Evolutionary conservation across 768 basidiomycete genomes (phyloP).

Genomic region (Trametes elegans): DNA sequence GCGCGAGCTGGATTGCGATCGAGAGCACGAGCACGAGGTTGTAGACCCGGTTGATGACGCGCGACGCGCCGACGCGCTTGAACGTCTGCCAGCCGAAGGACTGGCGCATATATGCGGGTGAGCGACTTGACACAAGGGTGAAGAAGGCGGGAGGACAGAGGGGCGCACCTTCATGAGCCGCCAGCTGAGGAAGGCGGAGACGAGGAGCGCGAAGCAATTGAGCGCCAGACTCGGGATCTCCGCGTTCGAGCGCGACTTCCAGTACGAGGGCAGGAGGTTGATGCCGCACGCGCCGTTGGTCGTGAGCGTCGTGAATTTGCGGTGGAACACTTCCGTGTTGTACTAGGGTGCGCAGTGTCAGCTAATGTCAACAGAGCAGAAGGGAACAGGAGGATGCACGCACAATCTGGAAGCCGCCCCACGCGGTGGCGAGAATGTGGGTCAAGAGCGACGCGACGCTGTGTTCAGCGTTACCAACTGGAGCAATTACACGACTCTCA

Average conservation of each 20-base stretch:
- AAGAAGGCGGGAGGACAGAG: background rate
- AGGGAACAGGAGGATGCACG: background rate
- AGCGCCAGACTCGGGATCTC: constrained; percentile 64
- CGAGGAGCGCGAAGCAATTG: constrained; percentile 56
- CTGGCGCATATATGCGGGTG: constrained; percentile 32
- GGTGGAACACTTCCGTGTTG: constrained; percentile 56
- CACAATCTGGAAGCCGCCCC: constrained; percentile 67
- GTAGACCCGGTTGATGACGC: constrained; percentile 72
- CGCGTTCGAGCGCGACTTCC: constrained; percentile 55
- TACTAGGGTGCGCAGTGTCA: background rate
- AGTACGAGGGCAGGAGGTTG: constrained; percentile 62
- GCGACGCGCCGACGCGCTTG: constrained; percentile 78
- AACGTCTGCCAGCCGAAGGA: constrained; percentile 86
- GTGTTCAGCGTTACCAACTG: too few species aligned
- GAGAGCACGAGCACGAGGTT: constrained; percentile 68
- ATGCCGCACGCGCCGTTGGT: constrained; percentile 62
- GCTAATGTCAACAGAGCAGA: background rate
- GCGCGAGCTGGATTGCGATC: constrained; percentile 68
- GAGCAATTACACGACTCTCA: too few species aligned
- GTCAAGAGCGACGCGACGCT: constrained; percentile 68
- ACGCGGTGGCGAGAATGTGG: constrained; percentile 69
- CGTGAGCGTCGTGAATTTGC: constrained; percentile 53
- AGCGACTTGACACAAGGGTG: background rate
- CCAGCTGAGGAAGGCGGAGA: constrained; percentile 69
- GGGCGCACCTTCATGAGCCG: constrained; percentile 66